Evolutionary conservation across 345 rosid genomes (phyloP).

Genomic region (Eutrema yunnanense): DNA sequence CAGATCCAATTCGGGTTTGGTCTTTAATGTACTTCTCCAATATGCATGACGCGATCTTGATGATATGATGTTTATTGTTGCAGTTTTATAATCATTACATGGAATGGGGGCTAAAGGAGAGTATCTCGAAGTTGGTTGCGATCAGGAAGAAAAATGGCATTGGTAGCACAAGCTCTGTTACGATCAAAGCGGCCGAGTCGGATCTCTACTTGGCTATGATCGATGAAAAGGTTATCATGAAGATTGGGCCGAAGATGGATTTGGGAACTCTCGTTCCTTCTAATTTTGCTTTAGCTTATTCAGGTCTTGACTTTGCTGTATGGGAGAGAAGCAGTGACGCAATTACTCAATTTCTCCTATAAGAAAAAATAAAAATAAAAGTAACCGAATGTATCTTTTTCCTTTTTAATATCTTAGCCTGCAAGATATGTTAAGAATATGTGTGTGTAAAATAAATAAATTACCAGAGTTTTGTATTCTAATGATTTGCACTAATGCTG

Average conservation of each 20-base stretch:
- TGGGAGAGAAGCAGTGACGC: slow-evolving; percentile 43
- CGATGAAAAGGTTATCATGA: slow-evolving; percentile 57
- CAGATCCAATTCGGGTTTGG: neutral
- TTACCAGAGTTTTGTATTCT: neutral
- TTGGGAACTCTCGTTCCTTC: slow-evolving; percentile 64
- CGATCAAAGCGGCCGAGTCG: slow-evolving; percentile 52
- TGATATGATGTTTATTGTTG: neutral
- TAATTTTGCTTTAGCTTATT: slow-evolving; percentile 45
- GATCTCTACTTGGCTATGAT: slow-evolving; percentile 66
- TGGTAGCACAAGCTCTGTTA: slow-evolving; percentile 38
- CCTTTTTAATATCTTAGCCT: no score
- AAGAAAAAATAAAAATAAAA: neutral
- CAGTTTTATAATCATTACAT: slow-evolving; percentile 86
- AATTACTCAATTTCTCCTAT: neutral
- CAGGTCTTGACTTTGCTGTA: slow-evolving; percentile 50
- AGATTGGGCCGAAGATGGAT: slow-evolving; percentile 71
- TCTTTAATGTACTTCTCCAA: neutral
- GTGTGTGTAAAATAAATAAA: no score
- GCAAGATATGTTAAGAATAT: no score
- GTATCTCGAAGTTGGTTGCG: slow-evolving; percentile 40
- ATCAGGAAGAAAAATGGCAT: slow-evolving; percentile 47
- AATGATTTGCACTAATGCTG: neutral
- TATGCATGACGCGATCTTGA: neutral
- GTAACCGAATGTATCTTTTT: neutral
- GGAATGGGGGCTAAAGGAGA: slow-evolving; percentile 57